These are phyloP conservation scores for Thelephora aurantiotincta DNA, from an alignment of 768 basidiomycete genomes.

Conservation along the genomic window DNA sequence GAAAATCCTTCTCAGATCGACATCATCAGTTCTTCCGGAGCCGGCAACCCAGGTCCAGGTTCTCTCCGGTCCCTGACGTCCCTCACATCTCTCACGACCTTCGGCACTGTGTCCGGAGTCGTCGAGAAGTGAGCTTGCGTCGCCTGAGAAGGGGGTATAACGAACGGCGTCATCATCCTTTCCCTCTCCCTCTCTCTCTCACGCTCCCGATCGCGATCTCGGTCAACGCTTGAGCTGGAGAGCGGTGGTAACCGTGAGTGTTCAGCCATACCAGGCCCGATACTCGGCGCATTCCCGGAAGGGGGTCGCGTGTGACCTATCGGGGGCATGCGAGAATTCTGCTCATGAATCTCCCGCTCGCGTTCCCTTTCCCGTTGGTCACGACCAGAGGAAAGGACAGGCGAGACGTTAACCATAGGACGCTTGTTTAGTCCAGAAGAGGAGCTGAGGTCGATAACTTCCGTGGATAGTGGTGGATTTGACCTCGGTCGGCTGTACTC, in stretches of 20 bases:
- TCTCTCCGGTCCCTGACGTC: not conserved
- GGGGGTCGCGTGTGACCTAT: not conserved
- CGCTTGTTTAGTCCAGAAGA: not conserved
- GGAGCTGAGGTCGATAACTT: constrained; percentile 13
- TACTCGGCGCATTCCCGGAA: not conserved
- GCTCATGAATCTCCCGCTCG: not conserved
- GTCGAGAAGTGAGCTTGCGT: constrained; percentile 6
- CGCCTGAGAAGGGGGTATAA: constrained; percentile 13
- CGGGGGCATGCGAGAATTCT: not conserved
- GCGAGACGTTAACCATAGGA: constrained; percentile 3
- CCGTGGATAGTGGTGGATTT: constrained; percentile 11
- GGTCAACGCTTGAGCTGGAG: constrained; percentile 6
- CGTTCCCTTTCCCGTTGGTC: constrained; percentile 11
- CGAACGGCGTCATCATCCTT: constrained; percentile 17
- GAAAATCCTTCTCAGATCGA: too few species aligned
- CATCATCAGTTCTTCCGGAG: not conserved
- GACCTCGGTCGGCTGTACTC: constrained; percentile 13
- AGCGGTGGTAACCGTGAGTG: constrained; percentile 5
- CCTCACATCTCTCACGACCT: not conserved
- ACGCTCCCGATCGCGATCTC: constrained; percentile 11
- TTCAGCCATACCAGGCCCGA: not conserved
- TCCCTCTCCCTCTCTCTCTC: constrained; percentile 14
- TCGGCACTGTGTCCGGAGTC: not conserved
- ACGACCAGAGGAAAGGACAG: constrained; percentile 5
- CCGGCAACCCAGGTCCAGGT: not conserved